phyloP scores from a whole-genome alignment of 768 basidiomycete species.

The Rubroboletus pulcherrimus region DNA sequence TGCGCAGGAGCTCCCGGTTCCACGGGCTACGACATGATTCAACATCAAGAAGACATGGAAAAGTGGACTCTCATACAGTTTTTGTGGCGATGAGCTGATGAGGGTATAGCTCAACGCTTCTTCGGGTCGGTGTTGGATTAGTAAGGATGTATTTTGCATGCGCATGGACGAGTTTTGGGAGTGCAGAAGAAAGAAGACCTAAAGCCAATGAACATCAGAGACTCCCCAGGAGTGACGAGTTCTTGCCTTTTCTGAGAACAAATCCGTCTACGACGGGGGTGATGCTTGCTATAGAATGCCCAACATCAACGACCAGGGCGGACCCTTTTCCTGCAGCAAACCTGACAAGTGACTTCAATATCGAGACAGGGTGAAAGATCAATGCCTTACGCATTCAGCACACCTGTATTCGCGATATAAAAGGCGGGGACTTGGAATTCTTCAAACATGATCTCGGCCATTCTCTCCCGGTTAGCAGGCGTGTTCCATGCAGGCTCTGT shows the following conservation, averaged over 20 bases:
- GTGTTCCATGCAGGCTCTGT: constrained; percentile 99
- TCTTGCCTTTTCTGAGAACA: constrained; percentile 86
- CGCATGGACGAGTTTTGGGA: constrained; percentile 78
- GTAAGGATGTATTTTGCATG: constrained; percentile 69
- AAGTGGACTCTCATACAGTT: constrained; percentile 39
- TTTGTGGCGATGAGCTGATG: constrained; percentile 90
- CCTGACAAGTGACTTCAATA: constrained; percentile 38
- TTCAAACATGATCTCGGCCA: constrained; percentile 98
- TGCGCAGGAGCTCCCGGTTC: constrained; percentile 63
- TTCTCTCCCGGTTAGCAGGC: constrained; percentile 82
- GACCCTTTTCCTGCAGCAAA: constrained; percentile 97
- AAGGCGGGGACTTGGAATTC: constrained; percentile 93
- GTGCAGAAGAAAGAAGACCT: constrained; percentile 76
- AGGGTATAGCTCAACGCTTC: constrained; percentile 66
- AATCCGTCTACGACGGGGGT: constrained; percentile 98
- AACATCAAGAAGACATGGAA: constrained; percentile 2
- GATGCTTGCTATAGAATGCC: constrained; percentile 83
- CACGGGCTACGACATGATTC: constrained; percentile 54
- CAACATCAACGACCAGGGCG: constrained; percentile 94
- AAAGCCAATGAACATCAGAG: neutral
- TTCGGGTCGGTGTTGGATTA: constrained; percentile 45
- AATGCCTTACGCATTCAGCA: constrained; percentile 78
- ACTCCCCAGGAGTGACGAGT: neutral
- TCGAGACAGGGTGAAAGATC: neutral
- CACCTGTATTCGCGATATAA: constrained; percentile 93